Conservation (phyloP, 148 eudicot genomes). For the Vaccinium myrtillus region DNA sequence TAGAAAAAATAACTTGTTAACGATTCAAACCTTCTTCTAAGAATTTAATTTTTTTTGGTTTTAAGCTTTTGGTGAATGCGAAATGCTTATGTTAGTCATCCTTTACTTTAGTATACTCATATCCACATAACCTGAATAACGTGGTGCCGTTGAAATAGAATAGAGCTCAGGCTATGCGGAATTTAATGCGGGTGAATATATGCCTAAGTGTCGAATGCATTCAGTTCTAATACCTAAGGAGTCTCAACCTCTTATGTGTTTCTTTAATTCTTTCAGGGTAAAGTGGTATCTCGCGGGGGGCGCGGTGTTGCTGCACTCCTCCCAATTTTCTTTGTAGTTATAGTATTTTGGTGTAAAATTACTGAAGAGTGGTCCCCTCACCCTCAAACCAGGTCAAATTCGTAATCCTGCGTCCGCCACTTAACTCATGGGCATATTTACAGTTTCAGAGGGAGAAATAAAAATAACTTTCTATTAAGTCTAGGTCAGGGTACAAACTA, state of each 20-base stretch:
- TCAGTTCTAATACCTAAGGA: not conserved
- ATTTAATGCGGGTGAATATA: not conserved
- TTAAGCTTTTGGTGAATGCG: not conserved
- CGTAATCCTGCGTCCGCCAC: too few relatives aligned
- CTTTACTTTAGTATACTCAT: not conserved
- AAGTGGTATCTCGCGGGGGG: not conserved
- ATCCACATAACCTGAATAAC: not conserved
- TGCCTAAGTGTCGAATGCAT: not conserved
- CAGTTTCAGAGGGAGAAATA: not conserved
- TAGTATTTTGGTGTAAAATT: too few relatives aligned
- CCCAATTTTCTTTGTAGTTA: too few relatives aligned
- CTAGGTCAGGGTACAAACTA: not conserved
- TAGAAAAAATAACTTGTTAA: constrained; percentile 20
- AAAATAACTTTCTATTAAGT: not conserved
- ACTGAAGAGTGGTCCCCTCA: too few relatives aligned
- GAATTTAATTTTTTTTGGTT: not conserved
- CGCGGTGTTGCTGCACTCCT: too few relatives aligned
- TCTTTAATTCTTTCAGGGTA: not conserved
- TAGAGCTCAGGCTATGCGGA: not conserved
- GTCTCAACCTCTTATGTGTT: not conserved
- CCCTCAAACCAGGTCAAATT: too few relatives aligned
- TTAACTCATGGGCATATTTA: not conserved
- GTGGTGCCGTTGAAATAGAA: not conserved
- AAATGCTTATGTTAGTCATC: not conserved
- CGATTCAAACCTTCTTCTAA: not conserved